Evolutionary conservation across 805 yeast genomes (phyloP).

Genomic region (Ogataea saltuana): DNA sequence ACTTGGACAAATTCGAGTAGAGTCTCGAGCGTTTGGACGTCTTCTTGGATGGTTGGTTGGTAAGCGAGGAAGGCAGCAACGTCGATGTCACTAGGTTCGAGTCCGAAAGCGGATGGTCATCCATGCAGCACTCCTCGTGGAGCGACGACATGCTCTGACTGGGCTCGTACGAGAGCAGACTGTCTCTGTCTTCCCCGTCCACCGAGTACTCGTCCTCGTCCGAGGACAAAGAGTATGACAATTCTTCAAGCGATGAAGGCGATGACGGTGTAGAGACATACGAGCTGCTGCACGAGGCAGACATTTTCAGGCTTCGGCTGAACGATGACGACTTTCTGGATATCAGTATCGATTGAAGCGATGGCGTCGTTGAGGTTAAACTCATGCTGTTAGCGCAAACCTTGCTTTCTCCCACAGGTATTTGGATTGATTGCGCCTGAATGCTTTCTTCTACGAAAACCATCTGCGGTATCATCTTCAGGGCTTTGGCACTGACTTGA

Average conservation of each 20-base stretch:
- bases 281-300: constrained; percentile 9
- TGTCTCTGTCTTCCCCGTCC: constrained; percentile 10
- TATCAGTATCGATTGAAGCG: constrained; percentile 16
- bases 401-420: not conserved
- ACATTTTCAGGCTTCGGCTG: constrained; percentile 10
- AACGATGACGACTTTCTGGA: constrained; percentile 14
- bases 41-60: not conserved
- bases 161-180: constrained; percentile 10
- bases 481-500: not conserved
- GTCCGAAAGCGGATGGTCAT: constrained; percentile 16
- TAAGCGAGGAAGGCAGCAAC: not conserved
- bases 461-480: constrained; percentile 1
- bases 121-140: constrained; percentile 7
- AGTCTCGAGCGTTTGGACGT: constrained; percentile 13
- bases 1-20: constrained; percentile 15
- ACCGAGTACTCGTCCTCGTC: constrained; percentile 10
- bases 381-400: constrained; percentile 1
- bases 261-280: constrained; percentile 2
- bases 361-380: constrained; percentile 18
- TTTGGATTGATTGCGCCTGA: constrained; percentile 3
- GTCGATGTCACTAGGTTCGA: not conserved
- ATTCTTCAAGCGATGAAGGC: constrained; percentile 10
- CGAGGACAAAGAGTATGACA: constrained; percentile 8
- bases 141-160: constrained; percentile 5
- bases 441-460: not conserved